Base-by-base conservation (phyloP, 495 filamentous ascomycete genomes). In the Penicillium roqueforti region DNA sequence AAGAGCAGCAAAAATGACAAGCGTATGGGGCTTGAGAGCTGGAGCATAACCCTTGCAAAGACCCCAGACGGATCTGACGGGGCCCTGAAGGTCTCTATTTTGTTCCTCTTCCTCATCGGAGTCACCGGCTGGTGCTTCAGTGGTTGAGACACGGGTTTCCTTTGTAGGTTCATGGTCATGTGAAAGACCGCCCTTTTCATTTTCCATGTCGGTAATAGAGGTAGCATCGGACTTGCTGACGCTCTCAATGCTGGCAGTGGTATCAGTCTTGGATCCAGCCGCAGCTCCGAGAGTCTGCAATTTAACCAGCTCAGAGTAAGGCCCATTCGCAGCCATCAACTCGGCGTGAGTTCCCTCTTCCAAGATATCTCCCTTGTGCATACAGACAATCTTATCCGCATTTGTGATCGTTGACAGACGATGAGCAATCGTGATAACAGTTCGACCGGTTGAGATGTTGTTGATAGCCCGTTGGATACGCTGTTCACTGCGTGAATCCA, bases 321-420 rank as follows among this genome's bases (percentile, higher is more conserved):
- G 64, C 25, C 75, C 75, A 45, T 69, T 55, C 43, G 56, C 55
- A 18, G 61, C 70, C 67, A 74, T 65, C 40, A 73, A 59, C 5
- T 58, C 69, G 1, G 70, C 28, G 56, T 85, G 79, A 18, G 63
- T 70, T 7, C 82, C 82, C 57, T 84, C 66, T 58, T 85, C 81
- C 6, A 83, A 64, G 11, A 84, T 72, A 44, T 71, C 59, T 4
- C 81, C 82, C 39, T 79, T 72, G 36, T 75, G 69, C 74, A 85
- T 77, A 10, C 84, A 81, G 13, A 84, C 71, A 54, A 85, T 85
- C 34, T 87, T 87, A 65, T 89, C 85, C 0, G 86, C 85, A 39
- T 79, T 80, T 23, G 66, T 76, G 26, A 76, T 71, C 8, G 76
- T 77, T 0, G 72, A 71, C n/a, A 79, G 63, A 25, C 76, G 71